Conservation (phyloP, 352 stramenopile genomes). For the Globisporangium emineosum region DNA sequence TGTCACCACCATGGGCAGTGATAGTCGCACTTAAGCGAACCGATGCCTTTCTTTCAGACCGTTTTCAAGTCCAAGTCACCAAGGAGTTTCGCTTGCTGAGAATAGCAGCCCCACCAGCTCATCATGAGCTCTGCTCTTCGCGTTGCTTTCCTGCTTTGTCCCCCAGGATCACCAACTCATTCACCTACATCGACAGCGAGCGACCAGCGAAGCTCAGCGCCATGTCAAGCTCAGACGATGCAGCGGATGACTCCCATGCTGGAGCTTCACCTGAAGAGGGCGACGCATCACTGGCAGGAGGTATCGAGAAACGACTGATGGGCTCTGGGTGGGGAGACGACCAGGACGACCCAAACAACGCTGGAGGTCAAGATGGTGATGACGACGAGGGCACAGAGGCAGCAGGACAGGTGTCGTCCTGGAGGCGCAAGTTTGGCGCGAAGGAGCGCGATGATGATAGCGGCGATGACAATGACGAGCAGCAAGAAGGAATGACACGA, state of each 20-base stretch:
- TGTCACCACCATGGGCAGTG: no score
- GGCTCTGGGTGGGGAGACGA: slow-evolving; percentile 26
- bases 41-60: background rate
- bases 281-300: background rate
- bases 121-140: background rate
- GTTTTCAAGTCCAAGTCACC: background rate
- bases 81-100: slow-evolving; percentile 1
- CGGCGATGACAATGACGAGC: slow-evolving; percentile 18
- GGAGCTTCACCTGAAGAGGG: background rate
- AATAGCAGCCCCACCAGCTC: background rate
- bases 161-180: background rate
- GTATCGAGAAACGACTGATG: slow-evolving; percentile 23
- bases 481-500: slow-evolving; percentile 16
- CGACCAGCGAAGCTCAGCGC: background rate
- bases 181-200: background rate
- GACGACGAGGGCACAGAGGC: slow-evolving; percentile 19
- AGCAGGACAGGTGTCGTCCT: slow-evolving; percentile 10
- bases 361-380: background rate
- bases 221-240: slow-evolving; percentile 15
- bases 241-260: background rate
- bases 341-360: slow-evolving; percentile 11
- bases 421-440: slow-evolving; percentile 18
- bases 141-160: background rate
- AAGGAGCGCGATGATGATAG: slow-evolving; percentile 20
- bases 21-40: background rate